Evolutionary conservation across 2,329 filamentous ascomycete genomes (phyloP).

Genomic region (Orbilia brochopaga): DNA sequence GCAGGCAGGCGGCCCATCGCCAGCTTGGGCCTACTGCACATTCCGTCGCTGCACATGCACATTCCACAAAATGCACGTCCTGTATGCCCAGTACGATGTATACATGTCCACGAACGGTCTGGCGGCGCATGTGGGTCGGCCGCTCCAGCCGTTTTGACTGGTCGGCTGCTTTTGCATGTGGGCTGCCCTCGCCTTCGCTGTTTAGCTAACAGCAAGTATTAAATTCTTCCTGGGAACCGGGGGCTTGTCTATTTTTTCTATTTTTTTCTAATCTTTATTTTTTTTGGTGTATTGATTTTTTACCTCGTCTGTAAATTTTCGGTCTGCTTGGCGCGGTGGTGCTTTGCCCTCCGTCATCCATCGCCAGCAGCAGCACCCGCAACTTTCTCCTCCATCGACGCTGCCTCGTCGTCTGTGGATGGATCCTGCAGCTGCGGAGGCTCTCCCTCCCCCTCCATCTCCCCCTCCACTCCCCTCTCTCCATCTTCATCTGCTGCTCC

Average conservation of each 20-base stretch:
- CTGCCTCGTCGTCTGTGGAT: slow-evolving; percentile 3
- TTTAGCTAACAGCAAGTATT: too few relatives aligned
- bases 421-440: slow-evolving; percentile 1
- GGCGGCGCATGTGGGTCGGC: too few relatives aligned
- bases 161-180: too few relatives aligned
- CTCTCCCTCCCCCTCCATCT: slow-evolving; percentile 5
- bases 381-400: slow-evolving; percentile 5
- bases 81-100: too few relatives aligned
- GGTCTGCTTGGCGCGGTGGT: not conserved
- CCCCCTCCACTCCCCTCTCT: slow-evolving; percentile 19
- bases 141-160: too few relatives aligned
- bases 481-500: slow-evolving; percentile 14
- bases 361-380: not conserved
- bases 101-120: too few relatives aligned
- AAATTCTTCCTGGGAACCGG: not conserved
- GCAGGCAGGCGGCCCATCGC: not conserved
- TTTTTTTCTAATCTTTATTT: not conserved
- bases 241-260: not conserved
- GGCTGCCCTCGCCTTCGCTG: too few relatives aligned
- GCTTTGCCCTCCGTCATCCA: not conserved
- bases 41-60: slow-evolving; percentile 2
- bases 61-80: not conserved
- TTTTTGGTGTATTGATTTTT: not conserved
- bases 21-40: not conserved
- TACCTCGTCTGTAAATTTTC: not conserved